Percentiles rank a stretch among this genome's conserved stretches.
These are phyloP conservation scores for Ganoderma leucocontextum DNA, from an alignment of 1,284 basidiomycete genomes.

Conservation along the genomic window DNA sequence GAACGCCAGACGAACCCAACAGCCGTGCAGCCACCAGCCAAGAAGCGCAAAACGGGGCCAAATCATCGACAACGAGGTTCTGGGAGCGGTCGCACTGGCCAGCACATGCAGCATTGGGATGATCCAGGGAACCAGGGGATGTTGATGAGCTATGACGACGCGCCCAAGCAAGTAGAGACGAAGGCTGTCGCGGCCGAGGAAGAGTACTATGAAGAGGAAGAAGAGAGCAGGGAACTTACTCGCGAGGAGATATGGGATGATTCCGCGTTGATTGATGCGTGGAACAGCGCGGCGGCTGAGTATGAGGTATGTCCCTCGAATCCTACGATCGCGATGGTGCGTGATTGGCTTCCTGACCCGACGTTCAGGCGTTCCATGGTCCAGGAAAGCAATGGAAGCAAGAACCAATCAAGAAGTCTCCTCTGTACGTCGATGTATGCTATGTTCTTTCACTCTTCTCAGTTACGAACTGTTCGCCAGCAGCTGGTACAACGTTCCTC, in stretches of 20 bases:
- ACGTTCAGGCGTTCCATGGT: constrained; percentile 68
- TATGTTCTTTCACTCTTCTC: background rate
- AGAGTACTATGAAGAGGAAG: constrained; percentile 43
- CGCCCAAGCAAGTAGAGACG: constrained; percentile 24
- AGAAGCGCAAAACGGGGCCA: constrained; percentile 40
- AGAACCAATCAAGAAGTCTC: constrained; percentile 71
- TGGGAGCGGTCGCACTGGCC: constrained; percentile 23
- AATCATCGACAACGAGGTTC: constrained; percentile 27
- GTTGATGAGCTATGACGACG: constrained; percentile 46
- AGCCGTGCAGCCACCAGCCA: constrained; percentile 35
- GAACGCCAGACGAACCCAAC: constrained; percentile 6
- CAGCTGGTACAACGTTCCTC: constrained; percentile 82
- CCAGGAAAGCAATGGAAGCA: constrained; percentile 74
- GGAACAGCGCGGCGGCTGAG: constrained; percentile 82
- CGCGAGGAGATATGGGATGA: constrained; percentile 86
- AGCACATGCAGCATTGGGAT: constrained; percentile 52
- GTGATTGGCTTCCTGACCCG: constrained; percentile 14
- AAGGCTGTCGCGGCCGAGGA: constrained; percentile 17
- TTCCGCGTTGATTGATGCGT: constrained; percentile 79
- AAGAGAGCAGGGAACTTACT: constrained; percentile 68
- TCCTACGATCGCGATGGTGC: too few relatives aligned
- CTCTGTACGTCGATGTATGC: constrained; percentile 58
- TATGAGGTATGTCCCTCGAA: constrained; percentile 60
- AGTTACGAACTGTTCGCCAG: constrained; percentile 2
- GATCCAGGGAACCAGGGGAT: constrained; percentile 46